Base-by-base conservation (phyloP, 331 rosid species). In the Erythrophleum ivorense region DNA sequence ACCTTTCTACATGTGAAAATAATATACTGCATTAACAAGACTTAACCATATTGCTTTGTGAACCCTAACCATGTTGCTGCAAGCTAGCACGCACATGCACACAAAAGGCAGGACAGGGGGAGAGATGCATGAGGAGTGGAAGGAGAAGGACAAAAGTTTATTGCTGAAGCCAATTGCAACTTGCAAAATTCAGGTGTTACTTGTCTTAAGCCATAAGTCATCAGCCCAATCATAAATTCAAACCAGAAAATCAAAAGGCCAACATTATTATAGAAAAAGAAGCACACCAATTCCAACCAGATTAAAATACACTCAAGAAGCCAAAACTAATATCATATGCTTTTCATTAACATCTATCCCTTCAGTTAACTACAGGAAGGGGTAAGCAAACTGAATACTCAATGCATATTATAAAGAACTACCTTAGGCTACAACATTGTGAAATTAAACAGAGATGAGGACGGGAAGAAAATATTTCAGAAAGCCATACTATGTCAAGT, bases 311-410 rank as follows among this genome's bases (percentile, higher is more conserved):
- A 50, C 19, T n/a, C 70, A 55, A 45, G 38, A 69, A 43, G 38
- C 13, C 36, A 69, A 68, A 45, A 19, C 46, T 10, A 68, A 41
- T n/a, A n/a, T 68, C 53, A 18, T 18, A 41, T 41, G 55, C 6
- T 11, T 69, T 45, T 19, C 33, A 43, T 69, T 43, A 69, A 52
- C 74, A 69, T 45, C 38, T 69, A 15, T 69, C 36, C 36, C 55
- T 43, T 68, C 74, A 69, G n/a, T 0, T 12, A 45, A 43, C 55
- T 19, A 69, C 36, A 54, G 19, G 73, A 45, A 69, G 38, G 19
- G 55, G 5, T 10, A 19, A 10, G 49, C 54, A 19, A 69, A 69
- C 74, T 19, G 6, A 45, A 69, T 50, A 69, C 9, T 15, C 2
- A 12, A 69, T 21, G 6, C n/a, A 21, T 38, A 45, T 21, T 19